A percentile compares a stretch with the other conserved stretches of the same genome.
These are phyloP conservation scores for Salix caprea DNA, from an alignment of 345 rosid species.

Conservation along the genomic window DNA sequence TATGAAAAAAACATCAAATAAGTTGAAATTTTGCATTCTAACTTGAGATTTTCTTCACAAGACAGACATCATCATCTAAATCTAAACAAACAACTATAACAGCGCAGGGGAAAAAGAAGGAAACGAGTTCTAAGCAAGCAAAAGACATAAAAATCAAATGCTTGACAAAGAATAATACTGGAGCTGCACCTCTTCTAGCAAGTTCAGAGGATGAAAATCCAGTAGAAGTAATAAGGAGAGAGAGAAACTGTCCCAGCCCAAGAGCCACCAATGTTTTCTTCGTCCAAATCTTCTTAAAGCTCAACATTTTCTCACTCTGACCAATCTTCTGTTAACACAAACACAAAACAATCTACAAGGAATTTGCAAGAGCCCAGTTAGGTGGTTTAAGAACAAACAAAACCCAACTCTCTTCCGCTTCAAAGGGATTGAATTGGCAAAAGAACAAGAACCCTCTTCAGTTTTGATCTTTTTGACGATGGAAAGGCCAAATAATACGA, in stretches of 20 bases:
- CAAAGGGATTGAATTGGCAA: neutral
- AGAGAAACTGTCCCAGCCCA: conserved; percentile 71
- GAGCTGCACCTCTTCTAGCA: conserved; percentile 51
- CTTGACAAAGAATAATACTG: conserved; percentile 1
- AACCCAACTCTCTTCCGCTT: neutral
- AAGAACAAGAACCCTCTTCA: neutral
- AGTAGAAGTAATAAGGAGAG: conserved; percentile 52
- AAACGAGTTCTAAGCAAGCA: neutral
- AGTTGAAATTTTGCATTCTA: neutral
- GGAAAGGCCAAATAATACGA: neutral
- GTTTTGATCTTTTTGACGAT: neutral
- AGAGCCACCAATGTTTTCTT: conserved; percentile 62
- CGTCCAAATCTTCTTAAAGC: conserved; percentile 39
- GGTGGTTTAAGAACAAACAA: neutral
- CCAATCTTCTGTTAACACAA: neutral
- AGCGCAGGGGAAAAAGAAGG: neutral
- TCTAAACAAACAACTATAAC: neutral
- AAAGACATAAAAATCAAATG: neutral
- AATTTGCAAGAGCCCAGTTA: neutral
- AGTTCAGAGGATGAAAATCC: conserved; percentile 55
- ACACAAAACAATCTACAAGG: neutral
- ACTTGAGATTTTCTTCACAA: neutral
- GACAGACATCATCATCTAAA: neutral
- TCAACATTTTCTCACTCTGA: conserved; percentile 17
- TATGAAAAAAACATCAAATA: neutral